phyloP scores from a whole-genome alignment of 2,329 filamentous ascomycete genomes.

The Phialocephala sp. region DNA sequence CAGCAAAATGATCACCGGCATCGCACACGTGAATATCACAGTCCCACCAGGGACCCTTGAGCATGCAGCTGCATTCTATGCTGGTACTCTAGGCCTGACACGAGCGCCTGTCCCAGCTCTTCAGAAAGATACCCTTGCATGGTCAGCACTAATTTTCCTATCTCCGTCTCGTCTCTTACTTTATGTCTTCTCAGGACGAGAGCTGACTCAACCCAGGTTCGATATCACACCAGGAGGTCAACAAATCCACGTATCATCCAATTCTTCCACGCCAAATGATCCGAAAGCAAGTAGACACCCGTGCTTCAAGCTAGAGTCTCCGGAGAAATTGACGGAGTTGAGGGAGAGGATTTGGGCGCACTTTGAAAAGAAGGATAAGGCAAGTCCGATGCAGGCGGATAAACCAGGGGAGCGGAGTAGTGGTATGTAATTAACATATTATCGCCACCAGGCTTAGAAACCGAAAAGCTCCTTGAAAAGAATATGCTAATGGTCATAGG shows the following conservation, averaged over 20 bases:
- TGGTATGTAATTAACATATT: slow-evolving; percentile 39
- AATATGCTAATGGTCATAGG: slow-evolving; percentile 43
- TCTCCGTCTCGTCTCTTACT: neutral
- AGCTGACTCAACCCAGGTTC: slow-evolving; percentile 47
- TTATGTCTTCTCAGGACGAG: neutral
- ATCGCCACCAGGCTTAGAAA: too few species aligned
- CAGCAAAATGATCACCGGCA: slow-evolving; percentile 50
- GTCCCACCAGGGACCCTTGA: slow-evolving; percentile 58
- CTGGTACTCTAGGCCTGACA: slow-evolving; percentile 58
- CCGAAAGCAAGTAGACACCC: slow-evolving; percentile 56
- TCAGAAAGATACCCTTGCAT: slow-evolving; percentile 57
- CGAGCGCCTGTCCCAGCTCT: slow-evolving; percentile 57
- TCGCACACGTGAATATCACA: slow-evolving; percentile 64
- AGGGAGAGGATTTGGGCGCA: slow-evolving; percentile 58
- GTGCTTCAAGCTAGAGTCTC: slow-evolving; percentile 59
- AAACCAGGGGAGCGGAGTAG: slow-evolving; percentile 55
- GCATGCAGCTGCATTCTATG: slow-evolving; percentile 60
- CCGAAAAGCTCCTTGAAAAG: too few species aligned
- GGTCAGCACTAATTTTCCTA: slow-evolving; percentile 47
- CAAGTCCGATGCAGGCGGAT: slow-evolving; percentile 60
- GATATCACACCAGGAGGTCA: slow-evolving; percentile 59
- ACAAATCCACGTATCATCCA: slow-evolving; percentile 61
- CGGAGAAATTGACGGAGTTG: slow-evolving; percentile 54
- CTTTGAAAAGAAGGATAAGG: slow-evolving; percentile 51
- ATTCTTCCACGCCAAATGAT: slow-evolving; percentile 45